Base-by-base conservation (phyloP, 2,329 filamentous ascomycete genomes). In the Thermothelomyces thermophilus region DNA sequence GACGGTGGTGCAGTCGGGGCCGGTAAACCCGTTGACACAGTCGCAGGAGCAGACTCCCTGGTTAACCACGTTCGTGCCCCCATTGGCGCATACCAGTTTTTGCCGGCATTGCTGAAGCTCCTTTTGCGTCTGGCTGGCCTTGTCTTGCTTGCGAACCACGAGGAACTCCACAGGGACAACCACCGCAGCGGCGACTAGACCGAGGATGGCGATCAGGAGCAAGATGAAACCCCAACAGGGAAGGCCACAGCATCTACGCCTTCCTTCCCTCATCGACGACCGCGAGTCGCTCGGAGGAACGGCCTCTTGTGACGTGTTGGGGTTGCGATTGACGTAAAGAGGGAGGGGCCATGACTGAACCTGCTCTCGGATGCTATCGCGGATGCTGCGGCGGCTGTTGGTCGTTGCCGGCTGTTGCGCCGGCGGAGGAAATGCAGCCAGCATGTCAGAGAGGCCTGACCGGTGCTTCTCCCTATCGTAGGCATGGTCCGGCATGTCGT, bases 21-120 rank as follows among this genome's bases (percentile, higher is more conserved):
- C 76, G 0, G 86, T 90, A 64, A 91, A 97, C 1, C 90, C 89
- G 60, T 93, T 90, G 19, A 84, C 82, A 67, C 91, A 98, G 37
- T 96, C 81, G 64, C 91, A 98, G 11, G 84, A 84, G 68, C 91
- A 97, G 17, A 77, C 71, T 3, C 80, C 77, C 50, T 80, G 73
- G 14, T 77, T 79, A 17, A 89, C 68, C 14, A 91, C 78, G 48
- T 83, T 90, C 16, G 83, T 82, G 24, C 91, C 91, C 9, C 88
- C 89, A 56, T 97, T 95, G 46, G 78, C 70, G 62, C 91, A 96
- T 0, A 73, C 75, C 13, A 85, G 69, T 26, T 76, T 75, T 34
- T 72, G 68, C 56, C 79, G 73, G 64, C 89, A 95, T 53, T 74
- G 64, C 6, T 70, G 64, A 19, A 74, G 61, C 9, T 64, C 65